Evolutionary conservation across 768 basidiomycete genomes (phyloP), one percentile per base, ranked within the genome.

Genomic region (Phylloporus sp.): DNA sequence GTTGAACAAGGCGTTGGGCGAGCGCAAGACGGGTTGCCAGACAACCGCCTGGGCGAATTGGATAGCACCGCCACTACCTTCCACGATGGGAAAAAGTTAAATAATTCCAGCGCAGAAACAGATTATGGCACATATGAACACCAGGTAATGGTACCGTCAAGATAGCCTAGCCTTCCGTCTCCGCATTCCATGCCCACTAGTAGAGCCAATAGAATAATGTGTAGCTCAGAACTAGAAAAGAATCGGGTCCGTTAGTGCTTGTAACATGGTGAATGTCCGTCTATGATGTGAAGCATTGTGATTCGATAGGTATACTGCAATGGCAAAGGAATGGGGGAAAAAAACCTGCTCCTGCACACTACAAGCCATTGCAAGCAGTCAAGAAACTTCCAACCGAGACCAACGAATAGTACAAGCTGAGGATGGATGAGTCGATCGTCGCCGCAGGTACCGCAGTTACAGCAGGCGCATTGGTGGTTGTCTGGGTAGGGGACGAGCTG

Each of bases 181-280:
- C 33, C 40, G 52, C 27, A 49, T 32, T 32, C 27, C 35, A 49
- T 2, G 40, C 40, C 32, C 31, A 40, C 32, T 34, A 42, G 22
- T 24, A 47, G 45, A 46, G 24, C 46, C 22, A 38, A 52, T 49
- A 55, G 42, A 46, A 60, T 60, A 47, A 43, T 40, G 42, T 46
- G 65, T 63, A 53, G 33, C 35, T 52, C 50, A 39, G n/a, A 36
- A 52, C 50, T 49, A 48, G 38, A 50, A 49, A n/a, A 53, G 28
- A 46, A 28, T 42, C 15, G 17, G 34, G 50, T 60, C 63, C 60
- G 44, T 63, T 44, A 52, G 48, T 42, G 33, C 28, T 42, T 35
- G 39, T 49, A 46, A 48, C 37, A 44, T 47, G 34, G n/a, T 46
- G 35, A n/a, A 29, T 42, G 58, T 57, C 49, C 53, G 40, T 54